Conservation (phyloP, 306 rosid species). For the Vigna mungo region DNA sequence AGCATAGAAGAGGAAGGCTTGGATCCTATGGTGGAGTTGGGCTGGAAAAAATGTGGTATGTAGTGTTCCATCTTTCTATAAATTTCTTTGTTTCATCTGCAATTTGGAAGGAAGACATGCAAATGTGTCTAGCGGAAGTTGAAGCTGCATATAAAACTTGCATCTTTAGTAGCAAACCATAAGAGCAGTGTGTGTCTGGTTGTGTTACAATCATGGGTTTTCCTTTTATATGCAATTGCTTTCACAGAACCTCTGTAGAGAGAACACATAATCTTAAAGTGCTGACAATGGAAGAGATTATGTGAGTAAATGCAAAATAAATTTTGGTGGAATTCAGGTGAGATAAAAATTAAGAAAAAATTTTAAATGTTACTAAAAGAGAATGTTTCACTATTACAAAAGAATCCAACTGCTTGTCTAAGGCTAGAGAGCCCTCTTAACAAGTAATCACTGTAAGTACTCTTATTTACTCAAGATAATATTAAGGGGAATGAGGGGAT, state of each 20-base stretch:
- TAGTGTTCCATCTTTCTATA: slow-evolving; percentile 50
- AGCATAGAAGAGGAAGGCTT: slow-evolving; percentile 65
- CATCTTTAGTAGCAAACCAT: slow-evolving; percentile 2
- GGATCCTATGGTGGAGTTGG: slow-evolving; percentile 72
- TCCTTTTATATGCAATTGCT: neutral
- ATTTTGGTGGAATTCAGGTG: no score
- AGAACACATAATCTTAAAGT: neutral
- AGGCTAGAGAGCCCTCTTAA: no score
- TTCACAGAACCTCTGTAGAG: neutral
- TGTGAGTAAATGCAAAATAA: no score
- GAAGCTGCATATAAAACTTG: slow-evolving; percentile 28
- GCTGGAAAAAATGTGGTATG: slow-evolving; percentile 88
- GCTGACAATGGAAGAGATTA: no score
- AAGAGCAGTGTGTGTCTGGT: slow-evolving; percentile 3
- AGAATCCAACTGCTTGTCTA: no score
- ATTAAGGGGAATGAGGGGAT: no score
- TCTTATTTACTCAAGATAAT: no score
- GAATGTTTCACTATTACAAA: no score
- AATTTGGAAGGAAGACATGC: slow-evolving; percentile 20
- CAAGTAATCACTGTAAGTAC: no score
- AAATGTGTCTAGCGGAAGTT: neutral
- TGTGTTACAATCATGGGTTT: neutral
- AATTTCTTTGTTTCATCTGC: slow-evolving; percentile 26
- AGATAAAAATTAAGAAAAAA: no score
- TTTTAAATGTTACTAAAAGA: no score